Evolutionary conservation across 164 flowering plant species (phyloP), one percentile per base, ranked within the genome.

Genomic region (Akebia trifoliata): DNA sequence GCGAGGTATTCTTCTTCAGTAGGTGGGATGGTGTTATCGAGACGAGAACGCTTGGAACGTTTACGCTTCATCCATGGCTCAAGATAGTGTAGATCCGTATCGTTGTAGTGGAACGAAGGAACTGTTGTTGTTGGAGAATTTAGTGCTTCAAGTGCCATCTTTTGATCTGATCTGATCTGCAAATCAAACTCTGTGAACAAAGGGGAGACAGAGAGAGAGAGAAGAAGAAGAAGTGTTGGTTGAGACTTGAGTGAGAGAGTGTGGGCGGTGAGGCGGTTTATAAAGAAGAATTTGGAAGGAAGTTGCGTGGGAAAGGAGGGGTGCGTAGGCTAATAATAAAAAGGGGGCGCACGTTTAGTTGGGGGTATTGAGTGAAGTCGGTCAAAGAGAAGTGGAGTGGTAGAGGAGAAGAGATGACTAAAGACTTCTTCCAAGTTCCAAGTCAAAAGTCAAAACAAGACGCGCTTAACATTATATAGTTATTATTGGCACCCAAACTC

Each of bases 1-100:
- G 89, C 89, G 3, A 83, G 70, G 39, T 81, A 76, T 60, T 83
- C 86, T n/a, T 82, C 84, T 20, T 82, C 83, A 2, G 77, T 66
- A 17, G 71, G 29, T 5, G 69, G 32, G 46, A 8, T 18, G 18
- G 9, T 20, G 50, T 15, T 28, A 3, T 63, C 65, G 31, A 43
- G 26, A 11, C 78, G 77, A 3, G 72, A 63, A 1, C 86, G 76
- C 69, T 79, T 81, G 25, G 84, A 72, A 0, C 86, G 74, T 66
- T 81, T 81, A 25, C 82, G 66, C 70, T 81, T 83, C 1, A 70
- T 54, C 81, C 81, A 77, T 4, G 78, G 65, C 57, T 78, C 77
- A 18, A 54, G 61, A 54, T 25, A 50, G 25, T 54, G 55, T 7
- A 34, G 38, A 10, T 51, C 61, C n/a, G 59, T 8, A 18, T 57